Evolutionary conservation across 345 rosid genomes (phyloP).

Genomic region (Durio zibethinus): DNA sequence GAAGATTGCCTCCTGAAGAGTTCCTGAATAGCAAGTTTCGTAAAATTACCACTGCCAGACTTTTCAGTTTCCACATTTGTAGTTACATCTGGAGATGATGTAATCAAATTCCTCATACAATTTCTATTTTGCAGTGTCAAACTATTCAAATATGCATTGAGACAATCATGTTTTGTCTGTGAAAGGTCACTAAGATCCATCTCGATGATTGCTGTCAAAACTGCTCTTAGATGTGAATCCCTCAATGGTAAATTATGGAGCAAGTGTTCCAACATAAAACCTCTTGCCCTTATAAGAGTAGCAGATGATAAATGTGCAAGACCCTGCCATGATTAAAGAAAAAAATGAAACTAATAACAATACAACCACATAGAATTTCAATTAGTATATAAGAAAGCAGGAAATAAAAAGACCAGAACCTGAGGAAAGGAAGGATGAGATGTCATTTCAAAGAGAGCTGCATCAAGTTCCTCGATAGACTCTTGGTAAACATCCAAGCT

Average conservation of each 20-base stretch:
- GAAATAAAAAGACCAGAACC: constrained; percentile 33
- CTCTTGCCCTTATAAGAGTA: constrained; percentile 47
- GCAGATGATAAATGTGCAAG: constrained; percentile 54
- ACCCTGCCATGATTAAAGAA: constrained; percentile 45
- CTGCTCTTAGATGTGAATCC: constrained; percentile 58
- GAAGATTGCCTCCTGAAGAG: constrained; percentile 52
- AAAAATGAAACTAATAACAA: neutral
- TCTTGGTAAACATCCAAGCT: constrained; percentile 42
- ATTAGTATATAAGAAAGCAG: neutral
- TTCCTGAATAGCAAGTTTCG: constrained; percentile 31
- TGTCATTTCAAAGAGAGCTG: constrained; percentile 45
- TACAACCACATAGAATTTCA: neutral
- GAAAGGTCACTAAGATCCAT: constrained; percentile 42
- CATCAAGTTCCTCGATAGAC: constrained; percentile 59
- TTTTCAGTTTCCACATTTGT: neutral
- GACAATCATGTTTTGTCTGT: neutral
- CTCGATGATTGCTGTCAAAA: constrained; percentile 52
- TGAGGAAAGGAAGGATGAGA: constrained; percentile 66
- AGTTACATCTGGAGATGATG: neutral
- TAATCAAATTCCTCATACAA: neutral
- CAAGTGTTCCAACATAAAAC: constrained; percentile 43
- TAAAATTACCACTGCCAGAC: constrained; percentile 29
- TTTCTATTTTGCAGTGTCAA: neutral
- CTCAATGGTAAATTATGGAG: constrained; percentile 52
- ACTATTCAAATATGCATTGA: constrained; percentile 5